These are phyloP conservation scores for Trichosanthes truncata DNA, from an alignment of 306 rosid genomes.

Conservation along the genomic window DNA sequence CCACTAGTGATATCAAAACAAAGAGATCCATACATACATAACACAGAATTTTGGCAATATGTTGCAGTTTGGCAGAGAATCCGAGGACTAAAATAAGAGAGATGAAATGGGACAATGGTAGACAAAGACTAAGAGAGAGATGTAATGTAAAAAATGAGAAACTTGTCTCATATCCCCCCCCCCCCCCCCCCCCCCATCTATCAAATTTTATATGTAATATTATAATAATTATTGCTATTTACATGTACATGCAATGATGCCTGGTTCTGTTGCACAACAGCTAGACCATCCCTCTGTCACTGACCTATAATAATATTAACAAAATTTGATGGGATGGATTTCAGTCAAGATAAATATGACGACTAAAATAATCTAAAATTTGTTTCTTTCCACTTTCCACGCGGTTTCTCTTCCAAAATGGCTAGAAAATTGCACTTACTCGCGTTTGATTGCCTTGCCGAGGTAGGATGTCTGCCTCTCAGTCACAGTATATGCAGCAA, in stretches of 20 bases:
- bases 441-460: background rate
- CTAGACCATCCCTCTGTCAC: slow-evolving; percentile 9
- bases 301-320: slow-evolving; percentile 7
- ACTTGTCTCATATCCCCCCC: background rate
- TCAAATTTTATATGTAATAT: background rate
- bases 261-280: slow-evolving; percentile 7
- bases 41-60: slow-evolving; percentile 5
- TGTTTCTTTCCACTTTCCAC: background rate
- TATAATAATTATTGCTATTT: slow-evolving; percentile 4
- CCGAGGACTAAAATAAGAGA: background rate
- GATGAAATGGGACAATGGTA: background rate
- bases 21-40: background rate
- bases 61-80: slow-evolving; percentile 9
- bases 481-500: background rate
- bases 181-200: no score
- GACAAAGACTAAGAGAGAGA: background rate
- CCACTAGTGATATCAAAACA: background rate
- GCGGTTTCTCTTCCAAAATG: slow-evolving; percentile 5
- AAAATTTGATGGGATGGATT: slow-evolving; percentile 9
- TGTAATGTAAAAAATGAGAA: background rate
- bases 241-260: slow-evolving; percentile 11
- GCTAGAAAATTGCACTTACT: slow-evolving; percentile 6
- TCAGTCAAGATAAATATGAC: background rate
- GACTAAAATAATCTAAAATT: background rate
- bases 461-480: slow-evolving; percentile 3